A percentile compares a stretch with the other conserved stretches of the same genome.
Evolutionary conservation across 2,329 filamentous ascomycete species (phyloP).

Genomic region (Fusarium acutatum): DNA sequence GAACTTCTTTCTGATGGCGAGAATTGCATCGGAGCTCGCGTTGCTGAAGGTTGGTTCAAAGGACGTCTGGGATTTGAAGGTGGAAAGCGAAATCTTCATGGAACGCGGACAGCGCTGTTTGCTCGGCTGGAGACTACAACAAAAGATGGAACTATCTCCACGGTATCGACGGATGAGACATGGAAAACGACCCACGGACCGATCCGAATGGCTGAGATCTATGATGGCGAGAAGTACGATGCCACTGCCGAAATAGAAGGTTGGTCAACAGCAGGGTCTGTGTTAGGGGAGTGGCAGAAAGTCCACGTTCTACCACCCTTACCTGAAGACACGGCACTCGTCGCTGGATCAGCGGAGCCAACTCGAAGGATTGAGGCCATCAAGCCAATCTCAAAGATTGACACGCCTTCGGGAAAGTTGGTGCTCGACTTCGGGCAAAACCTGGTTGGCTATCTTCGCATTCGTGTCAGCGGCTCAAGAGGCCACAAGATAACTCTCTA

Average conservation of each 20-base stretch:
- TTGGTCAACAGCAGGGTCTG: conserved; percentile 38
- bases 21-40: conserved; percentile 48
- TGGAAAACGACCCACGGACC: conserved; percentile 20
- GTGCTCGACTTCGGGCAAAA: conserved; percentile 18
- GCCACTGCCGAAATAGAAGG: conserved; percentile 46
- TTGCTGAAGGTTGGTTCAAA: conserved; percentile 60
- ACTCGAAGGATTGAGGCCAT: conserved; percentile 45
- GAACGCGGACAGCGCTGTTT: conserved; percentile 48
- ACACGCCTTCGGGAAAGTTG: conserved; percentile 36
- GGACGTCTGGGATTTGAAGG: conserved; percentile 45
- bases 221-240: conserved; percentile 62
- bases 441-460: background rate
- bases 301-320: background rate
- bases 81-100: conserved; percentile 43
- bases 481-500: background rate
- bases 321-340: background rate
- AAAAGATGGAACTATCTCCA: conserved; percentile 19
- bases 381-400: conserved; percentile 49
- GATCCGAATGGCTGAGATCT: conserved; percentile 52
- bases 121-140: conserved; percentile 47
- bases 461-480: background rate
- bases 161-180: conserved; percentile 46
- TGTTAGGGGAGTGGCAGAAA: conserved; percentile 46
- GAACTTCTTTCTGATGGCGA: conserved; percentile 51
- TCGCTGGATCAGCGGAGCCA: conserved; percentile 53